Evolutionary conservation across 2,329 filamentous ascomycete genomes (phyloP), one percentile per base, ranked within the genome.

Genomic region (Paraconiothyrium brasiliense): DNA sequence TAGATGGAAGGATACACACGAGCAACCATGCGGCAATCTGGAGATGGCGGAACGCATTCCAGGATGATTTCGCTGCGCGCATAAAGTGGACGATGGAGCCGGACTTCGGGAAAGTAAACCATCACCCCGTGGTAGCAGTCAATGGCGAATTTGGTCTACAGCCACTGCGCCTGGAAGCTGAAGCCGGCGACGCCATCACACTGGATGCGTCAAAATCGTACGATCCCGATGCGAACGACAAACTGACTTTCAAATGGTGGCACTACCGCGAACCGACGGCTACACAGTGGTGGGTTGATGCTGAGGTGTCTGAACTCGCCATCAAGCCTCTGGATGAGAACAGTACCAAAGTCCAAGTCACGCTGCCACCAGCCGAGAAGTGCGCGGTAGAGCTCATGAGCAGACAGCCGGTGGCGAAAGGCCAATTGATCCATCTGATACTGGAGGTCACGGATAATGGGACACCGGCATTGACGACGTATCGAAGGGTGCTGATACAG

Each of bases 1-100:
- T 71, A 9, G 74, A 75, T 32, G 74, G 75, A 20, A 67, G 65
- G 32, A 76, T 68, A 1, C 73, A 78, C 58, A 77, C 76, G 13
- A 79, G 76, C 11, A 84, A 82, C 52, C 80, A 84, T 24, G 83
- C 83, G 2, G 84, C 82, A 0, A 82, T 86, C 35, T 86, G 84
- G 84, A 75, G 84, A n/a, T 86, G 84, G 84, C 71, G 84, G 14
- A 75, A 81, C 56, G 82, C 84, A 0, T 86, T 82, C 59, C 83
- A 85, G 69, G 81, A 82, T 51, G 83, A 85, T 58, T 86, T 82
- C 68, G 84, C 77, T 10, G 84, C 78, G 27, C 75, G 77, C 30
- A 84, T 83, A 67, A 81, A 79, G 67, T 86, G 77, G 85, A 84
- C 76, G 14, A 71, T 80, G 64, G 63, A 71, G 52, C 63, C 62